A percentile compares a stretch with the other conserved stretches of the same genome.
Evolutionary conservation across 352 stramenopile species (phyloP).

Genomic region (Phytopythium cucurbitacearum): DNA sequence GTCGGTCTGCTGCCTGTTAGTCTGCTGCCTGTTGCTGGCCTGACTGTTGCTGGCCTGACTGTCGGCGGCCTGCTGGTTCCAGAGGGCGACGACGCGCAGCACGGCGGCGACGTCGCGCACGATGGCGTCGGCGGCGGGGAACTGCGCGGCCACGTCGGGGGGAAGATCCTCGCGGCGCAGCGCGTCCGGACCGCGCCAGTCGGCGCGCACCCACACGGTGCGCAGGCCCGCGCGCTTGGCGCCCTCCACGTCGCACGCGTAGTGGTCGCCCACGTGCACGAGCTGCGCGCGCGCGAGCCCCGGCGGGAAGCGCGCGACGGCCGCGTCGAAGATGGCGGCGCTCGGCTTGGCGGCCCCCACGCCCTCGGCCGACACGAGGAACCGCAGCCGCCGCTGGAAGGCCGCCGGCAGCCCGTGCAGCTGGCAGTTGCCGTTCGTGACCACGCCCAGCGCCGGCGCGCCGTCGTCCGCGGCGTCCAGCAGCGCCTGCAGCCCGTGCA

Average conservation of each 20-base stretch:
- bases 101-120: conserved; percentile 45
- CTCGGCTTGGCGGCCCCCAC: conserved; percentile 44
- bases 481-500: conserved; percentile 23
- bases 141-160: conserved; percentile 22
- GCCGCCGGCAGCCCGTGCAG: conserved; percentile 33
- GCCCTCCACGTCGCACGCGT: conserved; percentile 61
- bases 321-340: conserved; percentile 51
- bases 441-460: conserved; percentile 31
- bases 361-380: conserved; percentile 51
- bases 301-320: conserved; percentile 29
- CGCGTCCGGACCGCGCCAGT: conserved; percentile 34
- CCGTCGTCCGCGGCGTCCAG: not conserved
- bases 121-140: conserved; percentile 51
- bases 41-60: not conserved
- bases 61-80: conserved; percentile 27
- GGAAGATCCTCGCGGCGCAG: conserved; percentile 26
- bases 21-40: too few species aligned
- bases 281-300: conserved; percentile 28
- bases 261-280: conserved; percentile 76
- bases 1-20: too few species aligned
- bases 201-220: conserved; percentile 63
- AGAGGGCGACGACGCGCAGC: conserved; percentile 33
- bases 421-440: conserved; percentile 77
- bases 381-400: conserved; percentile 38
- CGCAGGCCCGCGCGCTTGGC: conserved; percentile 56